Base-by-base conservation (phyloP, 1,284 basidiomycete species). In the Irpex sp. region DNA sequence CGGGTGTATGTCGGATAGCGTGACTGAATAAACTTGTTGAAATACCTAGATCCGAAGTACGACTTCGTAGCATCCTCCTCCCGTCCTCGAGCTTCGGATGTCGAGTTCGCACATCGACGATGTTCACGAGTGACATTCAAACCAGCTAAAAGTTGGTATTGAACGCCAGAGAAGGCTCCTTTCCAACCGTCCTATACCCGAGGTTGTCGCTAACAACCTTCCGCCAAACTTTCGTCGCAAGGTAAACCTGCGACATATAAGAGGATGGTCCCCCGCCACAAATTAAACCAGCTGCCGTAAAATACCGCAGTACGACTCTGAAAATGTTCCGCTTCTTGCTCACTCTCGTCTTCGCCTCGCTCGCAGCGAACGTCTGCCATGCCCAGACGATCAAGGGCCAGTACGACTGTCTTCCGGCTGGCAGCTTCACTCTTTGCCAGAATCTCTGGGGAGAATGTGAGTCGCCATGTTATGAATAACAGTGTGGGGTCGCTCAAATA, bases 371-470 rank as follows among this genome's bases (percentile, higher is more conserved):
- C 19, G 71, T 69, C 7, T 56, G 66, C 13, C 26, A 36, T 17
- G 73, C 73, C 3, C 73, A 75, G 66, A 73, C 73, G 2, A 74
- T 85, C 57, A 74, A 75, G 7, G 83, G 83, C 11, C 76, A 75
- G 62, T 82, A 72, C 59, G 72, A 76, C 65, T 85, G 83, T 68
- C 64, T 74, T 49, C 72, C 81, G 1, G 81, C 80, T 5, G 84
- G 83, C 2, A 71, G 74, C 15, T 86, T 76, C 71, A 79, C 78
- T 0, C 78, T 85, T 51, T 86, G 84, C 72, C 81, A 85, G 70
- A 84, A 86, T 71, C 78, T 83, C 8, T 86, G 84, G 84, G 84
- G 83, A 17, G 69, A 71, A 60, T 63, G 81, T 82, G 66, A 34
- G 31, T 34, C 59, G 78, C 72, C 7, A 31, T 47, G 37, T 2